phyloP scores from a whole-genome alignment of 805 yeast genomes.

The Kodamaea lidongshanica region DNA sequence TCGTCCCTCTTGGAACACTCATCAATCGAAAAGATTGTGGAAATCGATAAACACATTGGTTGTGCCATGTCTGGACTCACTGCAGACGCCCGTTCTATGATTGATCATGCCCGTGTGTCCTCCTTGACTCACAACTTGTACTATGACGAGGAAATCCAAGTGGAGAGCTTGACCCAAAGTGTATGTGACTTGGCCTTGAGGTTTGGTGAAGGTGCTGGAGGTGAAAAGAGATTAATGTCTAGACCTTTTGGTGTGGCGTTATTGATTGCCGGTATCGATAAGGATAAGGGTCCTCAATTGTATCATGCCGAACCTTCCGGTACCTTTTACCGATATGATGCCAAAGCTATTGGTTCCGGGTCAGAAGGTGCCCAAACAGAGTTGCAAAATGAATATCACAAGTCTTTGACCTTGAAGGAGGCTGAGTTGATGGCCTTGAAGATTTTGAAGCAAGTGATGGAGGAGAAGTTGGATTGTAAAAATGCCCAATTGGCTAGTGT shows the following conservation, averaged over 20 bases:
- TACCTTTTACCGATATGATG: constrained; percentile 94
- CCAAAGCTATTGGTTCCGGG: constrained; percentile 98
- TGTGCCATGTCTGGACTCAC: constrained; percentile 99
- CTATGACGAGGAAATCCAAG: constrained; percentile 87
- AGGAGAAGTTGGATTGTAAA: constrained; percentile 90
- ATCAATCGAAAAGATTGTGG: constrained; percentile 93
- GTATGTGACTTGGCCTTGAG: constrained; percentile 95
- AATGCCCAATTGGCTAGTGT: constrained; percentile 95
- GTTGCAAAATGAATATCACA: constrained; percentile 92
- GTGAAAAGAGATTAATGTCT: constrained; percentile 92
- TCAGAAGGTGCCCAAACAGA: constrained; percentile 99
- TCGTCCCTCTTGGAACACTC: constrained; percentile 86
- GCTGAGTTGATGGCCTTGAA: constrained; percentile 87
- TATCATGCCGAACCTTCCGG: constrained; percentile 99
- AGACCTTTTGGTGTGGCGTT: constrained; percentile 99
- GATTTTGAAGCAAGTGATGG: constrained; percentile 96
- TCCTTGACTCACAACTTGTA: constrained; percentile 82
- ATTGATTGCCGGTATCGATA: constrained; percentile 89
- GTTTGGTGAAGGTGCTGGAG: constrained; percentile 95
- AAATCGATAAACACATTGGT: constrained; percentile 89
- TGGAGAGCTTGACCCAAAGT: constrained; percentile 90
- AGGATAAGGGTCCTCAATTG: constrained; percentile 90
- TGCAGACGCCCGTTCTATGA: constrained; percentile 98
- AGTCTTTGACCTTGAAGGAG: constrained; percentile 81
- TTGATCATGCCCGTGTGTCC: constrained; percentile 93